Conservation (phyloP, 495 filamentous ascomycete genomes). For the Talaromyces proteolyticus region DNA sequence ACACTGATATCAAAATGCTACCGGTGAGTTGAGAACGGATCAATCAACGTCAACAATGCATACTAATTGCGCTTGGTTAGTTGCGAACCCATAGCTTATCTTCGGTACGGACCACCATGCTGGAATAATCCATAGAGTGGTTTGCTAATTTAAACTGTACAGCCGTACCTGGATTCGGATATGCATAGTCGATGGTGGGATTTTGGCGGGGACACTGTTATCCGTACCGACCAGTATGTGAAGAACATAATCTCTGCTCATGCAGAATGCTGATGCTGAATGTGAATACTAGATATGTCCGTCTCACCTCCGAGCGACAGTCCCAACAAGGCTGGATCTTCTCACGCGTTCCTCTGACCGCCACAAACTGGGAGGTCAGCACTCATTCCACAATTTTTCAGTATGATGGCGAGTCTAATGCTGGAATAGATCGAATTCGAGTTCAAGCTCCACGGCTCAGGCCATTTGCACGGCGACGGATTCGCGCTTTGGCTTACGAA, state of each 20-base stretch:
- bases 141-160: too few species aligned
- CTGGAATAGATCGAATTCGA: conserved; percentile 75
- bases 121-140: background rate
- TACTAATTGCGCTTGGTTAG: conserved; percentile 30
- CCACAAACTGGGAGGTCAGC: conserved; percentile 93
- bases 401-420: too few species aligned
- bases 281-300: conserved; percentile 66
- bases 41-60: background rate
- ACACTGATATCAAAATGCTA: conserved; percentile 47
- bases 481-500: conserved; percentile 99
- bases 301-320: conserved; percentile 82
- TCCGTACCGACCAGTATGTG: conserved; percentile 83
- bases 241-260: background rate
- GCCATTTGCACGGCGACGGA: conserved; percentile 91
- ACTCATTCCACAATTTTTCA: background rate
- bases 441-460: conserved; percentile 80
- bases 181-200: conserved; percentile 99
- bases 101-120: conserved; percentile 24
- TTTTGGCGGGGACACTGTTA: conserved; percentile 93
- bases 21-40: too few species aligned
- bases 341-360: conserved; percentile 88
- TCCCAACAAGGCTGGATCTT: conserved; percentile 91
- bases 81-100: conserved; percentile 71
- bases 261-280: background rate
- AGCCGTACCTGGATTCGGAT: conserved; percentile 97